Evolutionary conservation across 352 stramenopile genomes (phyloP).

Genomic region (Phytophthora pluvialis): DNA sequence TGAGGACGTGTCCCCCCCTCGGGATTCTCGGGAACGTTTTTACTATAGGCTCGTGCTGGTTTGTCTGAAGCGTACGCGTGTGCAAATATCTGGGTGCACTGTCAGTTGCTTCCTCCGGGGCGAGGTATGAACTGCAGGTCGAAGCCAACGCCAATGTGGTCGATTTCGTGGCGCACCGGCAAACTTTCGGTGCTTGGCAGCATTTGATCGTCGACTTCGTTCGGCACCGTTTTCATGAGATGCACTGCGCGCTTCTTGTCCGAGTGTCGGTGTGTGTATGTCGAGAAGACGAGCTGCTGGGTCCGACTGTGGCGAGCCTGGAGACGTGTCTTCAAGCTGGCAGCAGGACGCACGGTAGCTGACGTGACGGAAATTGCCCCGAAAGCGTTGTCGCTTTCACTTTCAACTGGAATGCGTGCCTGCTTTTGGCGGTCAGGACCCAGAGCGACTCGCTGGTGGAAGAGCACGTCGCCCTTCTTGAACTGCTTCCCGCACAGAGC

Average conservation of each 20-base stretch:
- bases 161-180: slow-evolving; percentile 51
- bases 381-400: slow-evolving; percentile 3
- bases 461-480: slow-evolving; percentile 54
- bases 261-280: slow-evolving; percentile 51
- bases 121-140: slow-evolving; percentile 47
- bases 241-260: slow-evolving; percentile 52
- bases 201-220: slow-evolving; percentile 58
- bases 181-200: slow-evolving; percentile 42
- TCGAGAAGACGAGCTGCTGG: slow-evolving; percentile 57
- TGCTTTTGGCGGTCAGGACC: too few species aligned
- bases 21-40: slow-evolving; percentile 16
- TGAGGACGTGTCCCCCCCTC: background rate
- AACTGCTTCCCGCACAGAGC: slow-evolving; percentile 58
- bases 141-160: slow-evolving; percentile 60
- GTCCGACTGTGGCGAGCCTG: slow-evolving; percentile 45
- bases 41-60: slow-evolving; percentile 33
- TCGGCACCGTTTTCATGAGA: slow-evolving; percentile 63
- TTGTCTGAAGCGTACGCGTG: slow-evolving; percentile 55
- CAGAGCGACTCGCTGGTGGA: slow-evolving; percentile 39
- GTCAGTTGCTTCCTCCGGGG: slow-evolving; percentile 34
- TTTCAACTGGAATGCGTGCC: background rate
- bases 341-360: slow-evolving; percentile 41
- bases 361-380: slow-evolving; percentile 42
- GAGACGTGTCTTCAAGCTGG: slow-evolving; percentile 29
- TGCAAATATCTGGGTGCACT: slow-evolving; percentile 48